Conservation (phyloP, 352 stramenopile species). For the Phytophthora uliginosa region DNA sequence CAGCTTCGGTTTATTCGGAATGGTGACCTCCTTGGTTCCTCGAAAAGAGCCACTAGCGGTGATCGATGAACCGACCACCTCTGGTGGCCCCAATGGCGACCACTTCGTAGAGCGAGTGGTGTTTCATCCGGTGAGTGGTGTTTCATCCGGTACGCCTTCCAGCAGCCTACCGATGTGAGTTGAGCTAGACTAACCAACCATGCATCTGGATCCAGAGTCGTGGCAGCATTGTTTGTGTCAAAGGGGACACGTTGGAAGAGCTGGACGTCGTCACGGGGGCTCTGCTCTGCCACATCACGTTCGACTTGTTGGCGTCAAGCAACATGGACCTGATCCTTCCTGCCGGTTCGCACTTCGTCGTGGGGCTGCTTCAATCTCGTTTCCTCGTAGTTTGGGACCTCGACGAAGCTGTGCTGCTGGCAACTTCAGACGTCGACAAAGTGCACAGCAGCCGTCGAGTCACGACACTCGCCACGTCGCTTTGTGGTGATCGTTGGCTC, state of each 20-base stretch:
- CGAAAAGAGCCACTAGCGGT: constrained; percentile 34
- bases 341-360: constrained; percentile 56
- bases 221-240: constrained; percentile 62
- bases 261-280: constrained; percentile 66
- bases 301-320: constrained; percentile 62
- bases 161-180: neutral
- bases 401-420: constrained; percentile 64
- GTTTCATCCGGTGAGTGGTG: constrained; percentile 44
- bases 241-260: constrained; percentile 67
- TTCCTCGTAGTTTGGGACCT: constrained; percentile 77
- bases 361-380: constrained; percentile 64
- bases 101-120: constrained; percentile 37
- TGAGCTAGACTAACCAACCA: neutral
- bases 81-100: constrained; percentile 7
- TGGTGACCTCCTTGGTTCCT: constrained; percentile 35
- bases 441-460: constrained; percentile 60
- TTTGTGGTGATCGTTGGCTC: constrained; percentile 67
- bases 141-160: constrained; percentile 40
- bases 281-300: constrained; percentile 65
- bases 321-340: constrained; percentile 63
- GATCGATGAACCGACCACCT: constrained; percentile 31
- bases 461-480: constrained; percentile 58
- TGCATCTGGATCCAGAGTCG: constrained; percentile 37
- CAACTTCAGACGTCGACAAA: constrained; percentile 73
- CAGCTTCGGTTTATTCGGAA: constrained; percentile 15